Base-by-base conservation (phyloP, 371 early-diverging fungal species). In the Phascolomyces articulosus region DNA sequence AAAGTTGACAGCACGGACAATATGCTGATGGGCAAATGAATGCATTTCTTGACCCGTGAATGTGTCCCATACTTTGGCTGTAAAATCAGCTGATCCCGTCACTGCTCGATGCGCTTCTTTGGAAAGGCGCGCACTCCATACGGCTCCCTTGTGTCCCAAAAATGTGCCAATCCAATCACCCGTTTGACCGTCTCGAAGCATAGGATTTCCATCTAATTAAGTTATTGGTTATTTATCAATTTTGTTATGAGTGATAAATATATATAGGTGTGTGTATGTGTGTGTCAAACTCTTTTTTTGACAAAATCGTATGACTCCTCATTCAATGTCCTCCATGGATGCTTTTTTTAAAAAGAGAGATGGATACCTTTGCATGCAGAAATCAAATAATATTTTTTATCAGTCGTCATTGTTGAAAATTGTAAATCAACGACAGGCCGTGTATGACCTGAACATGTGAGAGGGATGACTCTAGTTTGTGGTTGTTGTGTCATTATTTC, bases 101-200 rank as follows among this genome's bases (percentile, higher is more conserved):
- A 94, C 93, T 34, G 93, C 93, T 53, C 83, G 82, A 31, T 84
- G 75, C 8, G 94, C 88, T 68, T 91, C 90, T 21, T 81, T 77
- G 15, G 87, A 87, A 51, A 95, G 78, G 55, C 89, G 85, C n/a
- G 95, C 92, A 66, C 89, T 89, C 95, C 95, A 93, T 0, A 95
- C 94, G 4, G 94, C 94, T 40, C 94, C 94, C 75, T 95, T 93
- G 72, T 95, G 95, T 18, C 94, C 94, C 64, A 86, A 67, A 64
- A 94, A 93, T 10, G 92, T 92, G 6, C 95, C 95, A 60, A 94
- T 90, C 94, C 94, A 95, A 72, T 95, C 94, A 44, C 95, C 95
- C 1, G 95, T 95, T 31, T 84, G 79, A 18, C 95, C 95, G 64
- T 92, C 89, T 62, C 94, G 83, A 58, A 95, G 74, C 83, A 93